Conservation (phyloP, 768 basidiomycete species). For the Polyporus arcularius region DNA sequence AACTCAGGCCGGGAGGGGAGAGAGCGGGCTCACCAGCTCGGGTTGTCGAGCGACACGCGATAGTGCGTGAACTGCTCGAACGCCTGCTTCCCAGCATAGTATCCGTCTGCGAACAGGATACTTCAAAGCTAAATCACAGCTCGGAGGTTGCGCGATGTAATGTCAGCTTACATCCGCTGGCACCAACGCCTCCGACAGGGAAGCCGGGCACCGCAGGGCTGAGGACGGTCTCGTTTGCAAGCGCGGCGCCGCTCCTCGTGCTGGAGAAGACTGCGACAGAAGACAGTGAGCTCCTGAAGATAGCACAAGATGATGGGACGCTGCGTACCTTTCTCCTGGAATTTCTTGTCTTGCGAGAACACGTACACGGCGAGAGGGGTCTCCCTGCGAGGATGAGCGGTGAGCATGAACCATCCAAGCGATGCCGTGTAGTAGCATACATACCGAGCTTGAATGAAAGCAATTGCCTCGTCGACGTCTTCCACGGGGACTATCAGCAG, state of each 20-base stretch:
- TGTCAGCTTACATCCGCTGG: constrained; percentile 60
- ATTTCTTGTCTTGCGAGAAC: constrained; percentile 59
- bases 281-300: background rate
- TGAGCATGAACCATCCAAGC: no score
- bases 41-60: constrained; percentile 52
- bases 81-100: constrained; percentile 65
- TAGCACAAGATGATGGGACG: constrained; percentile 21
- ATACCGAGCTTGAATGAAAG: constrained; percentile 62
- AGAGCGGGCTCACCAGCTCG: constrained; percentile 32
- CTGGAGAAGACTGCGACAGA: constrained; percentile 49
- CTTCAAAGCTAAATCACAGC: background rate
- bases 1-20: background rate
- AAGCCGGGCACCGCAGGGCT: constrained; percentile 58
- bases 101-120: constrained; percentile 41
- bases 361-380: constrained; percentile 78
- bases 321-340: constrained; percentile 60
- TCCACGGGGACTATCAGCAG: constrained; percentile 74
- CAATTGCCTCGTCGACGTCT: constrained; percentile 67
- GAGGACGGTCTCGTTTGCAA: constrained; percentile 71
- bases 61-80: constrained; percentile 79
- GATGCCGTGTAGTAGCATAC: constrained; percentile 15
- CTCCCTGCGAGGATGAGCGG: constrained; percentile 42
- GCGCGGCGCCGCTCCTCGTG: constrained; percentile 67
- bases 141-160: background rate
- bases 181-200: constrained; percentile 73